A percentile compares a stretch with the other conserved stretches of the same genome.
phyloP scores from a whole-genome alignment of 1,284 basidiomycete genomes.

The Cutaneotrichosporon sp. region DNA sequence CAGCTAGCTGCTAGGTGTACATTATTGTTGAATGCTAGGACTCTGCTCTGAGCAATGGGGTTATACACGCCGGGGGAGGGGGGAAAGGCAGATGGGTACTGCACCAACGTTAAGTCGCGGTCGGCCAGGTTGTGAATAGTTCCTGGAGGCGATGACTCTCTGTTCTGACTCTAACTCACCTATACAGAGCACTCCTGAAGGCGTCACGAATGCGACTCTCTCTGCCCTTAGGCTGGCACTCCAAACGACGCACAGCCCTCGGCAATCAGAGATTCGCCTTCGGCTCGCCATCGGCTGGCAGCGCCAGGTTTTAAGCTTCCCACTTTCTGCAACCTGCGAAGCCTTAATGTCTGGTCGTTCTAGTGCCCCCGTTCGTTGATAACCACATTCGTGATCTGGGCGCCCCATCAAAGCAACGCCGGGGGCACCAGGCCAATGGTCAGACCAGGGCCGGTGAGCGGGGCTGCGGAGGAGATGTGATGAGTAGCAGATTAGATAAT shows the following conservation, averaged over 20 bases:
- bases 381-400: too few species aligned
- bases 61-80: neutral
- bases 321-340: neutral
- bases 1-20: neutral
- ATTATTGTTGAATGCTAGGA: slow-evolving; percentile 4
- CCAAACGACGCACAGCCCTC: neutral
- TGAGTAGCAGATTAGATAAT: neutral
- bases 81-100: too few species aligned
- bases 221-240: neutral
- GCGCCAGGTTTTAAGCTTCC: neutral
- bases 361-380: too few species aligned
- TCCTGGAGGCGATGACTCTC: neutral
- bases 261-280: neutral
- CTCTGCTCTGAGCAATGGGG: neutral
- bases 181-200: neutral
- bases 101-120: neutral
- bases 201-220: neutral
- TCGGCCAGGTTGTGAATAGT: too few species aligned
- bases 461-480: neutral
- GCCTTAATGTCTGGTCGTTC: neutral
- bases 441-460: too few species aligned
- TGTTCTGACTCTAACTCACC: neutral
- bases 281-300: too few species aligned
- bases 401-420: too few species aligned
- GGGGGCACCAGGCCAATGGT: too few species aligned